A percentile compares a stretch with the other conserved stretches of the same genome.
These are phyloP conservation scores for Crithidia mellificae DNA, from an alignment of 208 protist species.

Conservation along the genomic window DNA sequence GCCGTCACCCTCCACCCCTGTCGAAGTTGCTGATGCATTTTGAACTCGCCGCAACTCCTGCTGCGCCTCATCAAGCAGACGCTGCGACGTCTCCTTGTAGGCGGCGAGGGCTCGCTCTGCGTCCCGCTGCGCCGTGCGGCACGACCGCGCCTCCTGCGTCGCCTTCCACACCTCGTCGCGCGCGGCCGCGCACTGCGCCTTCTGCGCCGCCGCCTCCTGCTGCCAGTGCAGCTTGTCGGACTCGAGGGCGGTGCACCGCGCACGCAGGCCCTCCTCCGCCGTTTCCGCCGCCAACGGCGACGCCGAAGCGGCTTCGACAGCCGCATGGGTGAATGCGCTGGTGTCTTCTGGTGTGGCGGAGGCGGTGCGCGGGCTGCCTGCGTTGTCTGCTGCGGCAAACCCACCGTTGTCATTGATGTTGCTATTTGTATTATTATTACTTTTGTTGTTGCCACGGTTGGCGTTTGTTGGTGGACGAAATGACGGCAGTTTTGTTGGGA, in stretches of 20 bases:
- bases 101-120: slow-evolving; percentile 22
- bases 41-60: slow-evolving; percentile 20
- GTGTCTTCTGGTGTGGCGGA: no score
- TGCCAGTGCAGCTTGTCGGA: slow-evolving; percentile 27
- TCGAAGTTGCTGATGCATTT: no score
- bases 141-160: slow-evolving; percentile 27
- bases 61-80: slow-evolving; percentile 30
- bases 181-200: slow-evolving; percentile 24
- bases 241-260: slow-evolving; percentile 17
- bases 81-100: slow-evolving; percentile 34
- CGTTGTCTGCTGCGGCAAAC: no score
- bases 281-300: background rate
- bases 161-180: slow-evolving; percentile 34
- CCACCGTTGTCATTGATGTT: background rate
- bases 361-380: no score
- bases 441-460: no score
- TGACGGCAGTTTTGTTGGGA: slow-evolving; percentile 32
- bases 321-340: no score
- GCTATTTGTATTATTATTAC: no score
- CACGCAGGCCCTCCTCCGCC: slow-evolving; percentile 9
- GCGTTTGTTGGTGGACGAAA: slow-evolving; percentile 12
- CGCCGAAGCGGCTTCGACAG: no score
- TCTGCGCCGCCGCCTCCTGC: slow-evolving; percentile 27
- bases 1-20: background rate
- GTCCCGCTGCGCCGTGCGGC: slow-evolving; percentile 21